Evolutionary conservation across 768 basidiomycete species (phyloP).

Genomic region (Agrocybe praecox): DNA sequence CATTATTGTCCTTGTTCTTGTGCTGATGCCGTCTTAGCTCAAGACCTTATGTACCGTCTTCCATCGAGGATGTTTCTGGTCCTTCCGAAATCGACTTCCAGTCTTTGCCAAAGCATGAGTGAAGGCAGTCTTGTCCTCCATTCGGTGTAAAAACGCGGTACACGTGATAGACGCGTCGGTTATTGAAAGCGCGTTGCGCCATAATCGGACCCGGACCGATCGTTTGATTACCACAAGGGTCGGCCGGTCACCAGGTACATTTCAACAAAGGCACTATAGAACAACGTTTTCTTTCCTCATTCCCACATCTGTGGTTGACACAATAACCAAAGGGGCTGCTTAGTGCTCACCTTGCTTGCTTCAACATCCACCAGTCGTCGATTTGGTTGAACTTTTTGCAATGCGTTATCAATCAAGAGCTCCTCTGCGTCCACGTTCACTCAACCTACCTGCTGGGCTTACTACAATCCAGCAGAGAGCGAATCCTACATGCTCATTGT

Average conservation of each 20-base stretch:
- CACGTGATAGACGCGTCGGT: conserved; percentile 18
- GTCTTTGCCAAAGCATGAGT: neutral
- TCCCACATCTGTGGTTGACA: neutral
- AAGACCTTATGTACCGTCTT: neutral
- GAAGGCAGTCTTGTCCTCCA: neutral
- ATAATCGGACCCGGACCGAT: neutral
- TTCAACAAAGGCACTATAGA: neutral
- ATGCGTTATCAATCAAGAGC: conserved; percentile 12
- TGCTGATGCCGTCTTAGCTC: neutral
- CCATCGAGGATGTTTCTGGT: neutral
- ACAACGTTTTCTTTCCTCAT: neutral
- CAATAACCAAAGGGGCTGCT: neutral
- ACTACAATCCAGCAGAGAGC: conserved; percentile 8
- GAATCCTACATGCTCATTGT: conserved; percentile 17
- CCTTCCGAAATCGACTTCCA: neutral
- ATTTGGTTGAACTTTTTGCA: neutral
- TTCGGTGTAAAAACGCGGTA: conserved; percentile 10
- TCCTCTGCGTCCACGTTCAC: conserved; percentile 4
- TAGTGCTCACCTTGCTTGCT: neutral
- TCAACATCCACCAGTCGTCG: neutral
- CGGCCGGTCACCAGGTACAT: conserved; percentile 12
- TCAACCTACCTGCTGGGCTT: conserved; percentile 1
- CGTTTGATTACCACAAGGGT: conserved; percentile 9
- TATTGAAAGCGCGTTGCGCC: conserved; percentile 9
- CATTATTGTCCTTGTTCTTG: neutral